Evolutionary conservation across 1,284 basidiomycete genomes (phyloP).

Genomic region (Xerocomus nothofagi): DNA sequence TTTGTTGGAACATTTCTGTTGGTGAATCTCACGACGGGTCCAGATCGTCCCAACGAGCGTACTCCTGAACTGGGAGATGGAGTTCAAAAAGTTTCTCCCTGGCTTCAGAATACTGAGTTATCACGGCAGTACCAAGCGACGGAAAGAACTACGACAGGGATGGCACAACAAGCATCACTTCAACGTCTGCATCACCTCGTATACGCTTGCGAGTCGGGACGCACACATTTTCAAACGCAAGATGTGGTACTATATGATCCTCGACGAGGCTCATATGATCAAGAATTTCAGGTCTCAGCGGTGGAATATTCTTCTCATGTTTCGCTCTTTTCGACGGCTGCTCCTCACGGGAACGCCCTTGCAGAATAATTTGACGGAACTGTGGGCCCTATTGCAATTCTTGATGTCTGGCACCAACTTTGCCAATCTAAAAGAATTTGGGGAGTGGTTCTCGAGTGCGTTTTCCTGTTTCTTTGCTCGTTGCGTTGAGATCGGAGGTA

Average conservation of each 20-base stretch:
- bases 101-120: slow-evolving; percentile 93
- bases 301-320: slow-evolving; percentile 95
- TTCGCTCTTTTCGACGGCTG: slow-evolving; percentile 86
- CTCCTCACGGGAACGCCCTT: slow-evolving; percentile 92
- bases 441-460: slow-evolving; percentile 95
- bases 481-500: neutral
- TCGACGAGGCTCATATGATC: slow-evolving; percentile 98
- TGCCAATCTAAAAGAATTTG: slow-evolving; percentile 92
- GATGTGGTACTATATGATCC: slow-evolving; percentile 94
- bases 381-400: slow-evolving; percentile 95
- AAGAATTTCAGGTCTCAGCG: slow-evolving; percentile 97
- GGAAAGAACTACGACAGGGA: slow-evolving; percentile 90
- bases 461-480: slow-evolving; percentile 1
- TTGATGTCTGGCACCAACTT: slow-evolving; percentile 94
- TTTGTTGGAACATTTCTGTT: neutral
- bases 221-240: slow-evolving; percentile 95
- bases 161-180: slow-evolving; percentile 94
- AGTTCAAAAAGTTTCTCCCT: slow-evolving; percentile 97
- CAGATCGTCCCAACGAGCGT: slow-evolving; percentile 93
- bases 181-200: slow-evolving; percentile 96
- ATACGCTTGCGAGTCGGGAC: slow-evolving; percentile 90
- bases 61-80: slow-evolving; percentile 98
- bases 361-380: slow-evolving; percentile 94
- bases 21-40: slow-evolving; percentile 1
- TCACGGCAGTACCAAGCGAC: slow-evolving; percentile 88